Base-by-base conservation (phyloP, 2,329 filamentous ascomycete genomes). In the Botrytis byssoidea region DNA sequence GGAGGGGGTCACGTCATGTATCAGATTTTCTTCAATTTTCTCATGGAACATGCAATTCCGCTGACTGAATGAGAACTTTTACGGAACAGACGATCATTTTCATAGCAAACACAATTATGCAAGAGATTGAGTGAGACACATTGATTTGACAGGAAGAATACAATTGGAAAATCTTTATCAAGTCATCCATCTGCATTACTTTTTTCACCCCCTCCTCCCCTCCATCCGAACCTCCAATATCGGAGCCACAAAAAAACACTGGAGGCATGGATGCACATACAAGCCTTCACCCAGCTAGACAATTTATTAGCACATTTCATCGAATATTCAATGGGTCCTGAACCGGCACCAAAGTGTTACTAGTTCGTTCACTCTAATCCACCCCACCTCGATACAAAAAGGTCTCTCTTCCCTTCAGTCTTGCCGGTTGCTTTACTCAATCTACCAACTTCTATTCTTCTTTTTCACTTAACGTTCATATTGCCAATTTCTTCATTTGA, bases 351-450 rank as follows among this genome's bases (percentile, higher is more conserved):
- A 68, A 55, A 40, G 65, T 68, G 25, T 68, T 22, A 57, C 68
- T 70, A 70, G 68, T 46, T 61, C 55, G 14, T 61, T 9, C 10
- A 44, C 32, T n/a, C 32, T 18, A 35, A 55, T 66, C 37, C 60
- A 66, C 63, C 51, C 71, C 63, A 60, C 71, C 51, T 51, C 48
- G 63, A 72, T 72, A 72, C 71, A 68, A 68, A 72, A 60, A 72
- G 48, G 46, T 37, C 35, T 37, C n/a, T 65, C 35, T 59, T 37
- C 61, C 46, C 37, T 22, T n/a, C 60, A 42, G 7, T 42, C 46
- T 32, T 32, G 22, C 35, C 3, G 25, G 0, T 40, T 55, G 14
- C 16, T 68, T 20, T n/a, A 22, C 35, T 22, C 16, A 40, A 12
- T 29, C 18, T 16, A 40, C 22, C 4, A 55, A 40, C 22, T 14